These are phyloP conservation scores for Boechera divaricarpa DNA, from an alignment of 345 rosid genomes.

Conservation along the genomic window DNA sequence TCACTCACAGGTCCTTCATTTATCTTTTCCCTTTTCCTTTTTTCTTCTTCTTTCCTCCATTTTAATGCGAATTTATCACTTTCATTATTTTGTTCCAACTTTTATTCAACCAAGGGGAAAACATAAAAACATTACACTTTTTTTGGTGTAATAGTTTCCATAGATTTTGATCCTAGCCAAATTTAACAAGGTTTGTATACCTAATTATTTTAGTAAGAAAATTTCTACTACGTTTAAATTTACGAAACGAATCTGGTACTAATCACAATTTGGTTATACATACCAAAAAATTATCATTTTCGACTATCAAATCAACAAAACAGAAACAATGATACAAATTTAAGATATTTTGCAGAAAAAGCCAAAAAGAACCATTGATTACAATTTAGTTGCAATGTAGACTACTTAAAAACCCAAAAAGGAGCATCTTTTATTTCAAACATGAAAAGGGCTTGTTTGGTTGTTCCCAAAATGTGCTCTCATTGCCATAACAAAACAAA, in stretches of 20 bases:
- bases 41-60: not conserved
- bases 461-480: constrained; percentile 41
- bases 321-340: not conserved
- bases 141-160: not conserved
- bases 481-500: constrained; percentile 15
- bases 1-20: constrained; percentile 22
- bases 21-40: constrained; percentile 7
- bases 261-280: not conserved
- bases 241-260: not conserved
- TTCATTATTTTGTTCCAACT: not conserved
- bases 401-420: constrained; percentile 26
- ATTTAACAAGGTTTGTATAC: not conserved
- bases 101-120: not conserved
- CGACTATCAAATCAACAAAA: not conserved
- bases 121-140: not conserved
- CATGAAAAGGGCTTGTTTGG: constrained; percentile 41
- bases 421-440: constrained; percentile 44
- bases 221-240: not conserved
- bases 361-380: constrained; percentile 24
- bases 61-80: constrained; percentile 25
- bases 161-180: not conserved
- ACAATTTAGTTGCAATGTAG: not conserved
- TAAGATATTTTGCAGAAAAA: not conserved
- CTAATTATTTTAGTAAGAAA: not conserved
- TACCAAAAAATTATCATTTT: not conserved